phyloP scores from a whole-genome alignment of 164 flowering plant species.

The Magnolia sinica region DNA sequence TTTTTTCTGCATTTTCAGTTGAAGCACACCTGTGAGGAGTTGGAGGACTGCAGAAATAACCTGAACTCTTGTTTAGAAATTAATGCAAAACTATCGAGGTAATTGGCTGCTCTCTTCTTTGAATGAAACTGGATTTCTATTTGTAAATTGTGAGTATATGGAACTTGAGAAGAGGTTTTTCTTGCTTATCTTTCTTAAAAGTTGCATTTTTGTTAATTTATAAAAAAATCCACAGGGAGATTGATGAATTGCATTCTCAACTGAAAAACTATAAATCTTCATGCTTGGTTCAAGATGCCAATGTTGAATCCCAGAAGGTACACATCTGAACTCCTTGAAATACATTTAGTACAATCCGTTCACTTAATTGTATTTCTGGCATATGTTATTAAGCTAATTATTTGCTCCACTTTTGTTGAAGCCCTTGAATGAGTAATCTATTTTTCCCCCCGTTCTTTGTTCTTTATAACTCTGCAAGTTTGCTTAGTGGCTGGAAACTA shows the following conservation, averaged over 20 bases:
- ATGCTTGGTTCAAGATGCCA: constrained; percentile 18
- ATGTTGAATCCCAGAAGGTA: constrained; percentile 32
- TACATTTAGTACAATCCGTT: background rate
- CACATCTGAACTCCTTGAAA: background rate
- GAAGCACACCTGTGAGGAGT: constrained; percentile 43
- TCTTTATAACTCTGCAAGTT: constrained; percentile 3
- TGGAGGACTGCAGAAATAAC: constrained; percentile 58
- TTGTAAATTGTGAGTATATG: background rate
- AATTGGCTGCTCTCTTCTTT: constrained; percentile 3
- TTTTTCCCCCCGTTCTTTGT: background rate
- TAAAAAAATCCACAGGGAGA: constrained; percentile 50
- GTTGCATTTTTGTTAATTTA: constrained; percentile 4
- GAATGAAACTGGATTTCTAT: background rate
- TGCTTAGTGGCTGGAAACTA: constrained; percentile 7
- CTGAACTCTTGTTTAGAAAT: constrained; percentile 61
- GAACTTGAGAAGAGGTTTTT: background rate
- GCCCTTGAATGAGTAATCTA: background rate
- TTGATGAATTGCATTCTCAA: constrained; percentile 44
- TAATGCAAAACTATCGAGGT: constrained; percentile 76
- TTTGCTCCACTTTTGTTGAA: background rate
- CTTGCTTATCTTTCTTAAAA: background rate
- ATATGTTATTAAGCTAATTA: background rate
- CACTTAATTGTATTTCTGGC: background rate
- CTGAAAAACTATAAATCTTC: constrained; percentile 30
- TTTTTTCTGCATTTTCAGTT: constrained; percentile 42